Evolutionary conservation across 192 early-diverging fungal species (phyloP), one percentile per base, ranked within the genome.

Genomic region (Backusella tarrabulga): DNA sequence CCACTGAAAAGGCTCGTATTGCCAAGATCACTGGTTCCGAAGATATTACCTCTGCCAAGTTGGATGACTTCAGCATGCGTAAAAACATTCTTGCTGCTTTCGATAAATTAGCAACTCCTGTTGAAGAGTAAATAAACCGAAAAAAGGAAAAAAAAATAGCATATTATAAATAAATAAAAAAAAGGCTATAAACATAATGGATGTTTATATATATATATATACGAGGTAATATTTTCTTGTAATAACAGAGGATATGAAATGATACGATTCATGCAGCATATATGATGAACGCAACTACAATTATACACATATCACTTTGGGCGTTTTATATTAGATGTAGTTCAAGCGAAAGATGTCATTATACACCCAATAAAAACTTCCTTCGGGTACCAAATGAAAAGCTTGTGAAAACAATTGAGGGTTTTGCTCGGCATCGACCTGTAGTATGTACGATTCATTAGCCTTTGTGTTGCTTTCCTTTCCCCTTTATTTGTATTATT

Each of bases 321-420:
- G 15, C 0, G n/a, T 21, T 6, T 4, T 11, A 29, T 36, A 68
- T 78, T 88, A 90, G 42, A 85, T 91, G 40, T 94, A 95, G 83
- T 91, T 90, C 40, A 95, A 87, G 69, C 93, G 92, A 89, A 95
- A 95, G 36, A 95, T 84, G 76, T 94, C 93, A 85, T 98, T 97
- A 85, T 84, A 94, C 67, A 98, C 85, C 82, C 91, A 97, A 88
- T 87, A 97, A 60, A 74, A 82, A 21, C 72, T 42, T 14, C 78
- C 85, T 7, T 97, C 93, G 19, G 92, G 88, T 71, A 94, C 88
- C 80, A 98, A 87, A 76, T 92, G 88, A 90, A 98, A 98, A 19
- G 90, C 91, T 85, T 98, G 95, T 36, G 90, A 83, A 85, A 95
- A 98, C 72, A 90, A 81, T 84, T 93, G 91, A 40, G 96, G 90